A percentile compares a stretch with the other conserved stretches of the same genome.
Conservation (phyloP, 2,329 filamentous ascomycete genomes). For the Arachnopeziza araneosa region DNA sequence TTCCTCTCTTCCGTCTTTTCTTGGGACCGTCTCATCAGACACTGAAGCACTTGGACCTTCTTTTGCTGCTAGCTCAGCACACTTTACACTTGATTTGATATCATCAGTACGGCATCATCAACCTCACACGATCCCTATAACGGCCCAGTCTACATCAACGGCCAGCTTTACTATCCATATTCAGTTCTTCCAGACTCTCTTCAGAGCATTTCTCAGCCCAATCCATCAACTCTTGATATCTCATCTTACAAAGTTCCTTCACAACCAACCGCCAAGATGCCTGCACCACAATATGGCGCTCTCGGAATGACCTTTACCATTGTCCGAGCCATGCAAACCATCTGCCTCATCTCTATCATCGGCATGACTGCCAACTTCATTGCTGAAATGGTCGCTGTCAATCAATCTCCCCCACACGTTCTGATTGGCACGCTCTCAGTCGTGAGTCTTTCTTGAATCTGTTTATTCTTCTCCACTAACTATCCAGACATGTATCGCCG, state of each 20-base stretch:
- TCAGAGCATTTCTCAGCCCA: background rate
- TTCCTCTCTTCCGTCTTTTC: conserved; percentile 13
- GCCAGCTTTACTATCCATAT: conserved; percentile 14
- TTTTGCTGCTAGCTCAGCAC: conserved; percentile 27
- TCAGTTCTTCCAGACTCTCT: background rate
- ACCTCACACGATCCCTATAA: conserved; percentile 15
- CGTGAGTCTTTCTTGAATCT: conserved; percentile 48
- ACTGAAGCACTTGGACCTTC: conserved; percentile 12
- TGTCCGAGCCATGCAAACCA: conserved; percentile 63
- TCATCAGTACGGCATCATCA: conserved; percentile 8
- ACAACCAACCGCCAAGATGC: conserved; percentile 19
- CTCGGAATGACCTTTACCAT: conserved; percentile 74
- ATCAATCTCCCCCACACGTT: conserved; percentile 62
- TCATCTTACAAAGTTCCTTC: background rate
- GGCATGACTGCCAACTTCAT: conserved; percentile 81
- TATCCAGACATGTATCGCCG: conserved; percentile 65
- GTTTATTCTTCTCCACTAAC: conserved; percentile 15
- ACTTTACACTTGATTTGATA: conserved; percentile 4
- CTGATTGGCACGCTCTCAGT: conserved; percentile 74
- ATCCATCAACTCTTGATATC: background rate
- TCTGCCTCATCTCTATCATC: conserved; percentile 70
- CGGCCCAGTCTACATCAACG: conserved; percentile 19
- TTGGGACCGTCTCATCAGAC: conserved; percentile 28
- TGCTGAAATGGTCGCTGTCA: conserved; percentile 61
- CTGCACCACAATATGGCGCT: conserved; percentile 45